Percentiles rank a stretch among this genome's conserved stretches.
phyloP scores from a whole-genome alignment of 805 yeast genomes.

The Saccharomycodes ludwigii region DNA sequence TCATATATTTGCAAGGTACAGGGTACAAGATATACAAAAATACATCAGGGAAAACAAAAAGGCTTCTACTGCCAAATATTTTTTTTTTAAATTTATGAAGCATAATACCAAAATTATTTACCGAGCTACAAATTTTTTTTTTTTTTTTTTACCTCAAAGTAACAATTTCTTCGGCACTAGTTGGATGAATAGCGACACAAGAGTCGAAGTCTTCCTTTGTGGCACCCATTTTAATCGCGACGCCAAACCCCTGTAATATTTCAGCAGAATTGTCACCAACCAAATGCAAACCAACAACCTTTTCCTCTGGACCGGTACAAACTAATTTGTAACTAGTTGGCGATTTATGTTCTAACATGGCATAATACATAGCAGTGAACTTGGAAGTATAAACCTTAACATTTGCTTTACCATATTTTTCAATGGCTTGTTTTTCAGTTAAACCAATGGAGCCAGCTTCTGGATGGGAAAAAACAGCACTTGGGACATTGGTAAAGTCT shows the following conservation, averaged over 20 bases:
- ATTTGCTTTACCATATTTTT: conserved; percentile 66
- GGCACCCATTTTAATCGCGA: conserved; percentile 98
- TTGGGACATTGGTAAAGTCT: conserved; percentile 79
- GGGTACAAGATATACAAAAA: neutral
- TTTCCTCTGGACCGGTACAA: conserved; percentile 69
- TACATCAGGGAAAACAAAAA: neutral
- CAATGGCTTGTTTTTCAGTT: conserved; percentile 64
- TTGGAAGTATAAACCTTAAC: conserved; percentile 71
- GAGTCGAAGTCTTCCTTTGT: conserved; percentile 90
- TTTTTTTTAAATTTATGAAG: neutral
- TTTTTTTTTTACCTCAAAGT: conserved; percentile 33
- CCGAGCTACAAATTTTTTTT: too few species aligned
- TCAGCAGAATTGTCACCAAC: conserved; percentile 89
- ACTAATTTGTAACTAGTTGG: conserved; percentile 83
- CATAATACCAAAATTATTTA: too few species aligned
- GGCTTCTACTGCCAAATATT: neutral
- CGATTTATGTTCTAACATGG: conserved; percentile 68
- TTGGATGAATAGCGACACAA: conserved; percentile 97
- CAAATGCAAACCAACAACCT: conserved; percentile 89
- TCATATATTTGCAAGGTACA: too few species aligned
- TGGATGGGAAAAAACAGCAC: conserved; percentile 97
- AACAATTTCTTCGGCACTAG: conserved; percentile 95
- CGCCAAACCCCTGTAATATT: conserved; percentile 96
- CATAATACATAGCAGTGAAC: conserved; percentile 88
- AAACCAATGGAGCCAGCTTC: conserved; percentile 93